Evolutionary conservation across 1,284 basidiomycete genomes (phyloP), one percentile per base, ranked within the genome.

Genomic region (Fistulina hepatica): DNA sequence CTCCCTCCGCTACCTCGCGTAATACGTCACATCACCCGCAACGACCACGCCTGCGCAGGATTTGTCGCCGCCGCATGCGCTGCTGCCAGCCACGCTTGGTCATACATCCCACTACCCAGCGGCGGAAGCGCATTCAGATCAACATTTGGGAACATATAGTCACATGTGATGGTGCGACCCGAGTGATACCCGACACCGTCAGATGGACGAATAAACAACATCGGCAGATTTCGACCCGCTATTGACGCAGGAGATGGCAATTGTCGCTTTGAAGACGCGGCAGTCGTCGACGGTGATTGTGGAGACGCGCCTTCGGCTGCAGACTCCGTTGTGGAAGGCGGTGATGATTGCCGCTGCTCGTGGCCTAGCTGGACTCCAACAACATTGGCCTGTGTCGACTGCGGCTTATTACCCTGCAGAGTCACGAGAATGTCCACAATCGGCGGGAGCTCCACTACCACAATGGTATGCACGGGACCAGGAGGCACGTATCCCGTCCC

Each of bases 171-270:
- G 45, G 83, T 83, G 42, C 83, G 71, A 27, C 84, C 84, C 21
- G 83, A 85, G 53, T 88, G 83, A 53, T 86, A 88, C 4, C 83
- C 83, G 19, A 86, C 73, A 16, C 84, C 84, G 55, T 88, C 74
- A 44, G 67, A 65, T 40, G 81, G 69, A 39, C 84, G 71, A 48
- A 88, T 79, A 56, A 86, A 79, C 40, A 88, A 53, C 52, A 86
- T 52, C 7, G 81, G 76, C 22, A 88, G 58, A 50, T 69, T 75
- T 40, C 74, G 67, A 16, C 85, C 72, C 15, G 69, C 53, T 43
- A 85, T 67, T 7, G 69, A 58, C 21, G 72, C 49, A 34, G 67
- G 60, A n/a, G 64, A 56, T 9, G 59, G 57, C n/a, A n/a, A n/a
- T n/a, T n/a, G n/a, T 6, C n/a, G 6, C n/a, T 16, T 30, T 7